A percentile compares a stretch with the other conserved stretches of the same genome.
Conservation (phyloP, 768 basidiomycete species). For the Xerocomellus chrysenteron region DNA sequence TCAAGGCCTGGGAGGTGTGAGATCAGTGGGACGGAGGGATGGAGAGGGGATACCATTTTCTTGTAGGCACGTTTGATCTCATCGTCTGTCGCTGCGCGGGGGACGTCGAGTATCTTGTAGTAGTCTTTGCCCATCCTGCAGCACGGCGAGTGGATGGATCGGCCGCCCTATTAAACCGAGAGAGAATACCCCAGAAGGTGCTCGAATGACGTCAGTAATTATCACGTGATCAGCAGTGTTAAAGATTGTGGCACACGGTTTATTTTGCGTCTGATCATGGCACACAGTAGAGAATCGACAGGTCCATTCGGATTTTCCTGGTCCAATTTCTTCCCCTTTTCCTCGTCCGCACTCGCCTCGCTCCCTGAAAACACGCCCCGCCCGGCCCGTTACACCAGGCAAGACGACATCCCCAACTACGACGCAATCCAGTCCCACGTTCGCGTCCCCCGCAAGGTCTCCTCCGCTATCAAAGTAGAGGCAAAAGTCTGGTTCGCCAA, state of each 20-base stretch:
- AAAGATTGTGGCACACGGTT: no score
- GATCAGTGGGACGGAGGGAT: conserved; percentile 1
- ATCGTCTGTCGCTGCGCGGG: conserved; percentile 73
- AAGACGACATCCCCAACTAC: conserved; percentile 61
- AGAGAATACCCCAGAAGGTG: conserved; percentile 34
- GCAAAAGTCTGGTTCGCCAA: conserved; percentile 98
- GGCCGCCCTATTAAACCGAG: no score
- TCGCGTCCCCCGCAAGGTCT: conserved; percentile 77
- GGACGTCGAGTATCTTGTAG: conserved; percentile 79
- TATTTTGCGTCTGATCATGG: conserved; percentile 12
- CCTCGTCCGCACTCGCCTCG: conserved; percentile 55
- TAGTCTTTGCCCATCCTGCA: conserved; percentile 64
- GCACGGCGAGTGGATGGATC: background rate
- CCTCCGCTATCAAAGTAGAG: conserved; percentile 83
- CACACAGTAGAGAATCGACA: conserved; percentile 17
- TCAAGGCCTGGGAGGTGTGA: conserved; percentile 59
- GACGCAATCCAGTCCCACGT: conserved; percentile 62
- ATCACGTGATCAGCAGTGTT: conserved; percentile 5
- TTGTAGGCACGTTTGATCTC: conserved; percentile 94
- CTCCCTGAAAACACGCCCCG: conserved; percentile 41
- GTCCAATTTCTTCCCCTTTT: conserved; percentile 71
- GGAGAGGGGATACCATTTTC: conserved; percentile 65
- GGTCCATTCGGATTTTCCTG: conserved; percentile 54
- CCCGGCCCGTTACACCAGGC: conserved; percentile 56
- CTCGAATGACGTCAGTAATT: conserved; percentile 30